phyloP scores from a whole-genome alignment of 257 asterid genomes.

The Solanum medicagineum region DNA sequence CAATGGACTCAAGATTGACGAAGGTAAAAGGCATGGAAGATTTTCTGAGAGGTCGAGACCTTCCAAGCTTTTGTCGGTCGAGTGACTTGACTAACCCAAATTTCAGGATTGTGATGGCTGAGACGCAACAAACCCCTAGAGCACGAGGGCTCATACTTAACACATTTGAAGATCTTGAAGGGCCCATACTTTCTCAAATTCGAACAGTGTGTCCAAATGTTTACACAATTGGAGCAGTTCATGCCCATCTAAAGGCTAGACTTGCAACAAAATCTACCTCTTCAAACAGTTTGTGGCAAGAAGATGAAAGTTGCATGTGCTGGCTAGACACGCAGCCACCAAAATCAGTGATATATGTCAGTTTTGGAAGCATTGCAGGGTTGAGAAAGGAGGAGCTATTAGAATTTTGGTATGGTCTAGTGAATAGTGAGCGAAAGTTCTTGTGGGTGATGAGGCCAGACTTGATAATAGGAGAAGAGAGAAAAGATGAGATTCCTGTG shows the following conservation, averaged over 20 bases:
- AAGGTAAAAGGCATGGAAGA: constrained; percentile 59
- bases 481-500: neutral
- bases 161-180: constrained; percentile 66
- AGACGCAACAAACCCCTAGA: constrained; percentile 19
- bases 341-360: neutral
- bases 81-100: constrained; percentile 6
- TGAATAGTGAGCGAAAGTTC: neutral
- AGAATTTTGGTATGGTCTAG: neutral
- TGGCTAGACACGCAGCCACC: neutral
- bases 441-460: constrained; percentile 4
- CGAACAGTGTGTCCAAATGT: constrained; percentile 39
- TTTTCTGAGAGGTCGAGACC: constrained; percentile 52
- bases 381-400: neutral
- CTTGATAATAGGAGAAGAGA: neutral
- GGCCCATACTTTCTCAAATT: constrained; percentile 29
- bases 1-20: constrained; percentile 29
- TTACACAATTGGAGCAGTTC: constrained; percentile 65
- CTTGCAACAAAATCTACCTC: constrained; percentile 9
- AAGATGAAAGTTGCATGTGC: constrained; percentile 26
- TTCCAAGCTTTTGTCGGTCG: constrained; percentile 39
- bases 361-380: neutral
- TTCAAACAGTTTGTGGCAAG: constrained; percentile 43
- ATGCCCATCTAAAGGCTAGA: constrained; percentile 37
- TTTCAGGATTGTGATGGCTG: constrained; percentile 14
- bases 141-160: constrained; percentile 53